Evolutionary conservation across 2,329 filamentous ascomycete species (phyloP), one percentile per base, ranked within the genome.

Genomic region (Colletotrichum shisoi): DNA sequence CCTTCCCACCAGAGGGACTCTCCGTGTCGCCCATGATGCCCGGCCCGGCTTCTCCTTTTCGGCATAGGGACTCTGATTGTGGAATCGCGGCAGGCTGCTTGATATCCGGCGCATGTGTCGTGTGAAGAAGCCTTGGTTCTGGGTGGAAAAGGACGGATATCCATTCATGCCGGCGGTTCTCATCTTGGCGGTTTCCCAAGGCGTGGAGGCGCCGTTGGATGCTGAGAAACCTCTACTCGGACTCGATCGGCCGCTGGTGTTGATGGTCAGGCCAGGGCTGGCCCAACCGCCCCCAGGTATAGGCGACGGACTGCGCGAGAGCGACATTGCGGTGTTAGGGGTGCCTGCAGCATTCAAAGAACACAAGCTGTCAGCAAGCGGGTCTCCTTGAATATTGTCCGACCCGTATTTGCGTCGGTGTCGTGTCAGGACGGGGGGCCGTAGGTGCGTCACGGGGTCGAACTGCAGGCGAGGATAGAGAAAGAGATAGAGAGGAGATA

Each of bases 231-330:
- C 79, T 76, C 78, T 84, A 74, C 79, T 81, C 72, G 91, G 90
- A 75, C 89, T 93, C 44, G 87, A 87, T 71, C 86, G 85, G 69
- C 90, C 90, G 76, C 90, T 92, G 66, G 81, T 78, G 71, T 87
- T 88, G 68, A 91, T 88, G 74, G 87, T 90, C 75, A 92, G 84
- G 70, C 89, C 92, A 63, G 91, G 93, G 79, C 90, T 95, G 63
- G 92, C 88, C 94, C 94, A 97, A 73, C 93, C 93, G 75, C 92
- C 93, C 73, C 91, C 91, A 69, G 89, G 90, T 70, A 88, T 86
- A 69, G 94, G 94, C 63, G 93, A 97, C 57, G 94, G 92, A 75
- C 92, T 96, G 79, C 93, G 89, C 72, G 93, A 95, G 70, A 94
- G 81, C 72, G 91, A 91, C 94, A 97, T 97, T 73, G 81, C 79